These are phyloP conservation scores for Xylaria curta DNA, from an alignment of 495 filamentous ascomycete genomes.

Conservation along the genomic window DNA sequence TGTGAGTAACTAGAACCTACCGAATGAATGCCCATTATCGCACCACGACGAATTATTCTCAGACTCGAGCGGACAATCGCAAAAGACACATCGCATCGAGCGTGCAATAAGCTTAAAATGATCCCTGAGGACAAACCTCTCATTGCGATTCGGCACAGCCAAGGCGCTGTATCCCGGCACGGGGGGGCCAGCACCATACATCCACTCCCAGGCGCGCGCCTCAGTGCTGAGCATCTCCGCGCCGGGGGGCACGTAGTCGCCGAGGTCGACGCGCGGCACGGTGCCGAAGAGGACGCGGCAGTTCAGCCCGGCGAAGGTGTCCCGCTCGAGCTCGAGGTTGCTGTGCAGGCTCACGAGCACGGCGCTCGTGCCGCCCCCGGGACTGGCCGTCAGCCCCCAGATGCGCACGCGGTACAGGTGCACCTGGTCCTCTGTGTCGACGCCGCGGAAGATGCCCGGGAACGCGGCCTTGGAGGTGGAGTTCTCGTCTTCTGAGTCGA, in stretches of 20 bases:
- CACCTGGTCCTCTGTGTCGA: slow-evolving; percentile 40
- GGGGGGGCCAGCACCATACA: slow-evolving; percentile 53
- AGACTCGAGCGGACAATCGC: slow-evolving; percentile 34
- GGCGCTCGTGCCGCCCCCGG: slow-evolving; percentile 51
- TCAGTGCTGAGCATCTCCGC: slow-evolving; percentile 43
- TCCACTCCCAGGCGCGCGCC: slow-evolving; percentile 51
- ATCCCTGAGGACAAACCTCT: slow-evolving; percentile 31
- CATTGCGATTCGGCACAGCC: not conserved
- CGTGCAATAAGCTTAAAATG: slow-evolving; percentile 40
- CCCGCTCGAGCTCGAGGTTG: slow-evolving; percentile 47
- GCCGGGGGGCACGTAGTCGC: not conserved
- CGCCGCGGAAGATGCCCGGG: slow-evolving; percentile 25
- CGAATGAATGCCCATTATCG: slow-evolving; percentile 40
- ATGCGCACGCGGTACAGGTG: slow-evolving; percentile 53
- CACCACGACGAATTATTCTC: slow-evolving; percentile 30
- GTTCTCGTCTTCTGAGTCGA: slow-evolving; percentile 36
- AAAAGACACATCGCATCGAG: slow-evolving; percentile 47
- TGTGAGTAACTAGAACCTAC: slow-evolving; percentile 28
- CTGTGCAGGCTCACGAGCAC: slow-evolving; percentile 48
- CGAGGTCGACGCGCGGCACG: not conserved
- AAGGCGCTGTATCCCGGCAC: slow-evolving; percentile 42
- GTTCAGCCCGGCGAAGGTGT: slow-evolving; percentile 49
- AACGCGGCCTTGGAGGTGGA: slow-evolving; percentile 25
- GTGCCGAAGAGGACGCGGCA: slow-evolving; percentile 49
- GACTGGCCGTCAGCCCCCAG: slow-evolving; percentile 51